phyloP scores from a whole-genome alignment of 805 yeast genomes.

The Sugiyamaella smithiae region DNA sequence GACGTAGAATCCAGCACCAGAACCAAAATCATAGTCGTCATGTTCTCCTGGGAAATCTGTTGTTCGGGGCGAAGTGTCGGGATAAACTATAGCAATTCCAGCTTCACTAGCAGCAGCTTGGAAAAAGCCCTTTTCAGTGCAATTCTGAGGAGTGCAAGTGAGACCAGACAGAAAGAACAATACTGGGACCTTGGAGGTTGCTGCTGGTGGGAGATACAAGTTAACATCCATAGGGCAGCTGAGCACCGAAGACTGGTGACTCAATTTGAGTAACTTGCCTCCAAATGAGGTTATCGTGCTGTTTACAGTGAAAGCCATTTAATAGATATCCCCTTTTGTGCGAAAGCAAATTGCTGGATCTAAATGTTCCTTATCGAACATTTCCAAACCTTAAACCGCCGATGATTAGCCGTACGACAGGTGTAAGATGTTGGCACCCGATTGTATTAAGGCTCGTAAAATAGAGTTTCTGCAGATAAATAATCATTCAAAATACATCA shows the following conservation, averaged over 20 bases:
- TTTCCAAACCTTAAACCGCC: too few species aligned
- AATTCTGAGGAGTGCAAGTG: constrained; percentile 91
- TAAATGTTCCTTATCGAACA: too few species aligned
- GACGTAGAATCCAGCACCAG: constrained; percentile 93
- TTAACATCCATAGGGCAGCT: constrained; percentile 79
- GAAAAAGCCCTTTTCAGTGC: constrained; percentile 88
- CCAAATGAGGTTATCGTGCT: constrained; percentile 62
- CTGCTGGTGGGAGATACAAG: constrained; percentile 63
- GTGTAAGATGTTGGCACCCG: too few species aligned
- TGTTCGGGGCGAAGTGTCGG: constrained; percentile 97
- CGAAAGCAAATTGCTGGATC: too few species aligned
- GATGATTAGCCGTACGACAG: too few species aligned
- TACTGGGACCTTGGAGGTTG: constrained; percentile 53
- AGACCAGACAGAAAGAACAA: constrained; percentile 81
- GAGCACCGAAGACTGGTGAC: constrained; percentile 66
- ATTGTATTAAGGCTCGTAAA: too few species aligned
- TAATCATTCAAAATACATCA: too few species aligned
- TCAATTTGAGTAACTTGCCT: constrained; percentile 71
- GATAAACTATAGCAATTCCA: constrained; percentile 86
- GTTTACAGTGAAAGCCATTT: constrained; percentile 43
- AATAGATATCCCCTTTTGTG: too few species aligned
- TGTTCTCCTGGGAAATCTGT: constrained; percentile 72
- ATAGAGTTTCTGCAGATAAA: too few species aligned
- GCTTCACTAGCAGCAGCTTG: constrained; percentile 74
- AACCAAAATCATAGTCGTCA: constrained; percentile 85